These are phyloP conservation scores for Cryoendolithus antarcticus DNA, from an alignment of 2,329 filamentous ascomycete species.

Conservation along the genomic window DNA sequence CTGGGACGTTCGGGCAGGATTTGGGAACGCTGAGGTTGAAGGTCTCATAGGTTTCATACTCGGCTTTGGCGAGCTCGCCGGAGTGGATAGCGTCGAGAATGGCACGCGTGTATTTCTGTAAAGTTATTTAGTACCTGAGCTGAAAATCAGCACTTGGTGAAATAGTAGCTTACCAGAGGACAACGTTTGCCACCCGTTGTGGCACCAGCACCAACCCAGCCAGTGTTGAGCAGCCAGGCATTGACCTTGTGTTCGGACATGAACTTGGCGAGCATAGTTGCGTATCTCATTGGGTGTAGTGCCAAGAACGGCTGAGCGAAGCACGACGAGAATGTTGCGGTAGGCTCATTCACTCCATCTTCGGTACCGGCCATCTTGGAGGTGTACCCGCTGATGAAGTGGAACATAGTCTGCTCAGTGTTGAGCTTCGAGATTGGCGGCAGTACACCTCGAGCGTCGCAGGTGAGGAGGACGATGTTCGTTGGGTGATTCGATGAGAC, in stretches of 20 bases:
- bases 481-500: constrained; percentile 73
- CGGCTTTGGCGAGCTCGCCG: constrained; percentile 80
- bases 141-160: neutral
- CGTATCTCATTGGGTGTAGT: constrained; percentile 97
- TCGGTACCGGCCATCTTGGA: constrained; percentile 99
- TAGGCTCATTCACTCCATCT: constrained; percentile 89
- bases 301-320: constrained; percentile 99
- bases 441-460: constrained; percentile 92
- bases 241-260: constrained; percentile 90
- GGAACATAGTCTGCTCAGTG: constrained; percentile 96
- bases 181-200: constrained; percentile 89
- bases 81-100: constrained; percentile 98
- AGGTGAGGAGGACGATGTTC: constrained; percentile 98
- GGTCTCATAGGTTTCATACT: constrained; percentile 89
- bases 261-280: constrained; percentile 96
- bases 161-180: constrained; percentile 56
- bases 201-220: constrained; percentile 87
- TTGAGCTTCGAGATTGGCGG: constrained; percentile 96
- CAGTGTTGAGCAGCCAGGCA: constrained; percentile 97
- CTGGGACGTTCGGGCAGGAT: constrained; percentile 74
- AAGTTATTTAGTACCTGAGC: neutral
- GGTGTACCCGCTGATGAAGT: constrained; percentile 99
- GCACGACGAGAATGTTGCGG: constrained; percentile 98
- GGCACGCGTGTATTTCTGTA: constrained; percentile 80
- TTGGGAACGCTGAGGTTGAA: constrained; percentile 98